Evolutionary conservation across 23 red algal genomes (phyloP).

Genomic region (Cyanidioschyzon merolae): DNA sequence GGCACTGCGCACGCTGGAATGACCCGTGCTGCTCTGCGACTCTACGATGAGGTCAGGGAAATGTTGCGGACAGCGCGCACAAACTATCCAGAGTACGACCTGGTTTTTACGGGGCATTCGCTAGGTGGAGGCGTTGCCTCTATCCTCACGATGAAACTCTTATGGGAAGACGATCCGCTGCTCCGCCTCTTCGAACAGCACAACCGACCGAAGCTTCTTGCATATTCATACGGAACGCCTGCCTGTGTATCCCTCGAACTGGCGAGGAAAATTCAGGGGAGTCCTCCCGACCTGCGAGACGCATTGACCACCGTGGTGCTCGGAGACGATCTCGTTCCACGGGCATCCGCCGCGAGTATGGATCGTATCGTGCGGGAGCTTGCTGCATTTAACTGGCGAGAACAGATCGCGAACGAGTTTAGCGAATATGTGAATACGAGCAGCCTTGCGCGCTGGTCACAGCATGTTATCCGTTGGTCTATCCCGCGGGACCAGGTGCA

Average conservation of each 20-base stretch:
- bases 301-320: conserved; percentile 41
- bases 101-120: conserved; percentile 56
- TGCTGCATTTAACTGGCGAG: conserved; percentile 45
- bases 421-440: background rate
- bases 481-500: background rate
- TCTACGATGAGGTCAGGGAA: conserved; percentile 30
- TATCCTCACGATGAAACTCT: conserved; percentile 44
- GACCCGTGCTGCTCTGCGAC: conserved; percentile 33
- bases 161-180: background rate
- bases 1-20: conserved; percentile 53
- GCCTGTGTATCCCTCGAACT: conserved; percentile 41
- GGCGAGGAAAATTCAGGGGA: conserved; percentile 15
- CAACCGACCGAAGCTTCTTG: background rate
- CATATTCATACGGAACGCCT: conserved; percentile 45
- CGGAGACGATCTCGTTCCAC: conserved; percentile 60
- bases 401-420: background rate
- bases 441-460: background rate
- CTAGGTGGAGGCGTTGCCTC: conserved; percentile 72
- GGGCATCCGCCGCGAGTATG: conserved; percentile 37
- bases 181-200: background rate
- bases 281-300: background rate
- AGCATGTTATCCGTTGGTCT: background rate
- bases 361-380: conserved; percentile 48
- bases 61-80: background rate
- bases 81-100: conserved; percentile 15